Evolutionary conservation across 2,329 filamentous ascomycete genomes (phyloP).

Genomic region (Pseudopyrenochaeta lycopersici): DNA sequence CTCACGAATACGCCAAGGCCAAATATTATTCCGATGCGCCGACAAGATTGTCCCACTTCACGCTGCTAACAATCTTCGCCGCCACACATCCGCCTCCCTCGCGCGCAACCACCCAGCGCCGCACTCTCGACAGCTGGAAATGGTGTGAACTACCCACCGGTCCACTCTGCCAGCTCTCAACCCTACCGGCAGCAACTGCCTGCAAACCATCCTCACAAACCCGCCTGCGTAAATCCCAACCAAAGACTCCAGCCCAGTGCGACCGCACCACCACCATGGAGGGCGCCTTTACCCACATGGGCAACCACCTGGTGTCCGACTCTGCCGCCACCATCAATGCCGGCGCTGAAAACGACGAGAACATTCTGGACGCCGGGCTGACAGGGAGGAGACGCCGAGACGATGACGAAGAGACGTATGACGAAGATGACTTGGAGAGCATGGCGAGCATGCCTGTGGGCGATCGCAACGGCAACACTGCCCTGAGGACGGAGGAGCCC

Average conservation of each 20-base stretch:
- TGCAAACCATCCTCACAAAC: conserved; percentile 10
- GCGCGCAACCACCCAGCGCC: conserved; percentile 31
- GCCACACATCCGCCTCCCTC: conserved; percentile 24
- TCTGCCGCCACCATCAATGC: conserved; percentile 89
- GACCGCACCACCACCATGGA: conserved; percentile 67
- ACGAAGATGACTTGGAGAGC: conserved; percentile 75
- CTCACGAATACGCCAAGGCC: not conserved
- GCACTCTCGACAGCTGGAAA: conserved; percentile 21
- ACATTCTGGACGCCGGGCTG: conserved; percentile 73
- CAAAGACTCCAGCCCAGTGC: conserved; percentile 4
- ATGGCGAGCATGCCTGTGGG: conserved; percentile 84
- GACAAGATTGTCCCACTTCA: conserved; percentile 2
- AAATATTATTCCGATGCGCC: conserved; percentile 15
- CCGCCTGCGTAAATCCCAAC: conserved; percentile 10
- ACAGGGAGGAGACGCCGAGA: conserved; percentile 70
- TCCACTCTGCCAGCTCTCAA: not conserved
- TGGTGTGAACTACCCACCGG: conserved; percentile 32
- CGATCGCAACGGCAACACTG: conserved; percentile 69
- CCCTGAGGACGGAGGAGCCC: conserved; percentile 71
- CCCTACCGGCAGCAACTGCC: conserved; percentile 5
- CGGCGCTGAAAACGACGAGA: conserved; percentile 86
- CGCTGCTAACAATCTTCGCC: conserved; percentile 20
- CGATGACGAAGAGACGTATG: conserved; percentile 85
- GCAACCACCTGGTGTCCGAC: conserved; percentile 86
- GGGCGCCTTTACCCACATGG: conserved; percentile 86